phyloP scores from a whole-genome alignment of 2,329 filamentous ascomycete genomes.

The Endocalyx cinctus region DNA sequence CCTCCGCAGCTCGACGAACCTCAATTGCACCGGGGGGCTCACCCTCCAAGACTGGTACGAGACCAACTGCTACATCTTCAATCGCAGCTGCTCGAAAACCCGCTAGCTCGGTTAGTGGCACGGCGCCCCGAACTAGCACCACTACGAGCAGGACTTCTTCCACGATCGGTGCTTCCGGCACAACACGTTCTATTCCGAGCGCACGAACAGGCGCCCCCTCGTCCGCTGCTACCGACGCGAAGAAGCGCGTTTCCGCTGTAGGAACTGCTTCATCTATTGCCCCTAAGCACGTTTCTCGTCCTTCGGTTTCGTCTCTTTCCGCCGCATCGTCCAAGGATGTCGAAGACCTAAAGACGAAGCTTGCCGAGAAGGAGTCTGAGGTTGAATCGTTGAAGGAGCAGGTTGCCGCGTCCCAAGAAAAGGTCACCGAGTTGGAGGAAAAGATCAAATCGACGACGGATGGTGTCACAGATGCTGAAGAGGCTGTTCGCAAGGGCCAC shows the following conservation, averaged over 20 bases:
- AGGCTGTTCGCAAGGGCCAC: slow-evolving; percentile 37
- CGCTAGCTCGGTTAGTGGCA: slow-evolving; percentile 15
- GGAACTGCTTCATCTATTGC: slow-evolving; percentile 33
- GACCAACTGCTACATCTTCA: slow-evolving; percentile 27
- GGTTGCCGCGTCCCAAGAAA: slow-evolving; percentile 51
- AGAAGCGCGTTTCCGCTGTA: slow-evolving; percentile 53
- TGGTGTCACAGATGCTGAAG: slow-evolving; percentile 32
- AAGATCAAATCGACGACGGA: slow-evolving; percentile 40
- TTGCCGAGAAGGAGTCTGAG: slow-evolving; percentile 53
- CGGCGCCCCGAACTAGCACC: slow-evolving; percentile 30
- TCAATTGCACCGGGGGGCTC: slow-evolving; percentile 39
- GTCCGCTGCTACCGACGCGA: slow-evolving; percentile 43
- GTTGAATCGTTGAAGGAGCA: slow-evolving; percentile 54
- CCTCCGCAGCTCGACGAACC: slow-evolving; percentile 36
- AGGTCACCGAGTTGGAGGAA: slow-evolving; percentile 49
- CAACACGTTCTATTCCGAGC: too few relatives aligned
- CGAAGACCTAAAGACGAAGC: slow-evolving; percentile 56
- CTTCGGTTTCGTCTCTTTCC: slow-evolving; percentile 34
- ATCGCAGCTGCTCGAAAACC: slow-evolving; percentile 28
- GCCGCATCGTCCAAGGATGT: slow-evolving; percentile 49
- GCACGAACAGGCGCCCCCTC: slow-evolving; percentile 32
- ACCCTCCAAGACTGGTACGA: slow-evolving; percentile 28
- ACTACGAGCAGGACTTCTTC: slow-evolving; percentile 19
- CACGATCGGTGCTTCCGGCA: background rate
- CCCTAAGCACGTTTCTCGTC: slow-evolving; percentile 37